Base-by-base conservation (phyloP, 2,329 filamentous ascomycete species). In the Scedosporium aurantiacum region DNA sequence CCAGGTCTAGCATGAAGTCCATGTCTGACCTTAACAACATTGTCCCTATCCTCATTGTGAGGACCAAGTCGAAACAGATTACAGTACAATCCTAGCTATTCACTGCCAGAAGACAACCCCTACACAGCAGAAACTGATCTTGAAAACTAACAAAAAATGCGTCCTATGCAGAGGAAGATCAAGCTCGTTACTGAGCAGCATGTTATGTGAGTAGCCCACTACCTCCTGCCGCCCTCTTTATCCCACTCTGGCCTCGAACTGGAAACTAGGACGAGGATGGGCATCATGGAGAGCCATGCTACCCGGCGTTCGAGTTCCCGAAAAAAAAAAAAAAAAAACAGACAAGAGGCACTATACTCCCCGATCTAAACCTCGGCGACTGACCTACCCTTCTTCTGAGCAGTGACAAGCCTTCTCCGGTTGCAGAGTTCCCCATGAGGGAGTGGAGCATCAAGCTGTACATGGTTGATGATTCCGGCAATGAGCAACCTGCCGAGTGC, bases 151-250 rank as follows among this genome's bases (percentile, higher is more conserved):
- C 40, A 25, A 27, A 18, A 27, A 47, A 45, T 2, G 47, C 43
- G 43, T 45, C 7, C 57, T 62, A 76, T 87, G 70, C 89, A 97
- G 83, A 86, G 94, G 70, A 89, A 85, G 71, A 82, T 99, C 76
- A 95, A 93, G 83, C 85, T 99, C 77, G 83, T 97, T 67, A 97
- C 94, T 59, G 87, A 94, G 78, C 93, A 97, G 76, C 83, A 86
- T 72, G 83, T 91, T 75, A 89, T 91, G 91, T 95, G 84, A 76
- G 88, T 83, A 23, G 25, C 32, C 32, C 10, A 12, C 18, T 4
- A 12, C 32, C n/a, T 5, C 65, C 62, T 60, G 27, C 57, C n/a
- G 56, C 37, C 54, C 52, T 52, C 60, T 58, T 59, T 16, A 60
- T 59, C 55, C 23, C 37, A 27, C 58, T n/a, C 61, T 37, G 27